Conservation (phyloP, 179 eudicot species). For the Nepenthes alata region DNA sequence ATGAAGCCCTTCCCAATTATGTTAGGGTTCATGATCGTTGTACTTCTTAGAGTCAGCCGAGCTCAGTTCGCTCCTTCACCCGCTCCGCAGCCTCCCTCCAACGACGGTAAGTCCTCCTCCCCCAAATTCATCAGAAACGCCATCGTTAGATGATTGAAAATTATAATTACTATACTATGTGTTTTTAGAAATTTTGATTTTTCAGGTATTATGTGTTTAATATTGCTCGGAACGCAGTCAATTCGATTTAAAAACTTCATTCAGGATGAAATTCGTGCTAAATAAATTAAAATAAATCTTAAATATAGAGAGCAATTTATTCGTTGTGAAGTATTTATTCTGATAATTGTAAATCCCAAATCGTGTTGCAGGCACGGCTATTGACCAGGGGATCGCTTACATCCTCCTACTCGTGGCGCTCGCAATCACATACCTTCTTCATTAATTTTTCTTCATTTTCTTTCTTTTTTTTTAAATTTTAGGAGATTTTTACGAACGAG, state of each 20-base stretch:
- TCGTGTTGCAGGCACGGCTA: conserved; percentile 25
- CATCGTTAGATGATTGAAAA: no score
- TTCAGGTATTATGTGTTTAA: no score
- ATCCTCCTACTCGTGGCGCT: conserved; percentile 25
- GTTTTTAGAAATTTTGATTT: no score
- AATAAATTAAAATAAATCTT: neutral
- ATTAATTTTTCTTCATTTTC: conserved; percentile 6
- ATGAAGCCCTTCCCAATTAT: conserved; percentile 5
- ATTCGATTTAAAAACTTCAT: neutral
- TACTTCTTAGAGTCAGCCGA: conserved; percentile 7
- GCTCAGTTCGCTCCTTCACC: conserved; percentile 27
- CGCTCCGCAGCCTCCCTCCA: conserved; percentile 14
- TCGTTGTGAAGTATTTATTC: neutral
- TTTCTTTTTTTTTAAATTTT: no score
- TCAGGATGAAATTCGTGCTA: neutral
- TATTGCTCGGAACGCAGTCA: no score
- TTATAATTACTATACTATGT: no score
- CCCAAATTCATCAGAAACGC: no score
- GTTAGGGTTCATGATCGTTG: conserved; percentile 11
- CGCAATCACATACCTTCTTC: conserved; percentile 28
- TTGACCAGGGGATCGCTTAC: conserved; percentile 37
- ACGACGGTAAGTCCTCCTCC: conserved; percentile 15
- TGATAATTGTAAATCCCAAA: neutral
- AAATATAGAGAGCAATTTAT: no score
- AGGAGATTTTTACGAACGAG: no score